Conservation (phyloP, 2,329 filamentous ascomycete genomes). For the Monosporascus sp. region DNA sequence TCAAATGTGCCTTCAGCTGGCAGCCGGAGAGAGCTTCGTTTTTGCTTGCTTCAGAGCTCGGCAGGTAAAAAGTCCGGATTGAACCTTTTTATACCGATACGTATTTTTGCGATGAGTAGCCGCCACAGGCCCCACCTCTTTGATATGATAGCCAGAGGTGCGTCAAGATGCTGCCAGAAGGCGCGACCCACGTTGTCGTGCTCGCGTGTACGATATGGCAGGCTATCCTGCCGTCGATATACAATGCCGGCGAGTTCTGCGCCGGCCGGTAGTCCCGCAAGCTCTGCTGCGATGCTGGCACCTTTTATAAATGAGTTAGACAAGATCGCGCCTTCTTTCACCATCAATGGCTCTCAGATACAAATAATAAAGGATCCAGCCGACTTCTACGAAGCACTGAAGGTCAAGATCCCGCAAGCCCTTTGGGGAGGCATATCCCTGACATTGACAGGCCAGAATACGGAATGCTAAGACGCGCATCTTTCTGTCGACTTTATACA, state of each 20-base stretch:
- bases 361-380: slow-evolving; percentile 70
- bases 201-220: slow-evolving; percentile 13
- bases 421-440: slow-evolving; percentile 3
- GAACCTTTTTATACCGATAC: neutral
- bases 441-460: slow-evolving; percentile 63
- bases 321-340: slow-evolving; percentile 83
- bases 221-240: slow-evolving; percentile 35
- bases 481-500: slow-evolving; percentile 94
- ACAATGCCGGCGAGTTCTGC: slow-evolving; percentile 28
- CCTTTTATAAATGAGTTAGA: slow-evolving; percentile 70
- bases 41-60: neutral
- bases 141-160: slow-evolving; percentile 23
- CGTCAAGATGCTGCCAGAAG: slow-evolving; percentile 20
- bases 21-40: neutral
- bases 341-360: slow-evolving; percentile 75
- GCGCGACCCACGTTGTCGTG: slow-evolving; percentile 19
- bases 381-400: slow-evolving; percentile 89
- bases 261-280: slow-evolving; percentile 18
- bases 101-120: neutral
- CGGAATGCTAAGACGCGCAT: slow-evolving; percentile 70
- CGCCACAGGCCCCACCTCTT: neutral
- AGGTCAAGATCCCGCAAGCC: slow-evolving; percentile 45
- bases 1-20: neutral
- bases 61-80: neutral
- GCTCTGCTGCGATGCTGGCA: slow-evolving; percentile 38